A percentile compares a stretch with the other conserved stretches of the same genome.
Conservation (phyloP, 2,329 filamentous ascomycete species). For the Emericellopsis atlantica region DNA sequence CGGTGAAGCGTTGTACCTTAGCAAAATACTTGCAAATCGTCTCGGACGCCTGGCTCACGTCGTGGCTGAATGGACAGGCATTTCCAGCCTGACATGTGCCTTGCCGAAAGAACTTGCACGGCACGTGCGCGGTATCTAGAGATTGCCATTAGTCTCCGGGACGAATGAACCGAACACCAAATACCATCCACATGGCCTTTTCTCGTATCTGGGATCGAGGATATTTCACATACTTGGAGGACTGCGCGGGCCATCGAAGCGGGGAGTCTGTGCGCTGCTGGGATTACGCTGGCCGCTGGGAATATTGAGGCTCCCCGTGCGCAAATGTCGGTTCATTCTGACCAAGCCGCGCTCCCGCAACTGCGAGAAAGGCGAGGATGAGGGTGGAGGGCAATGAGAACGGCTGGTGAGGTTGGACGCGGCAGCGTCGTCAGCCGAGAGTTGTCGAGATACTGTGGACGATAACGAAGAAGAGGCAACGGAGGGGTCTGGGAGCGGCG, state of each 20-base stretch:
- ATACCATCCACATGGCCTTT: no score
- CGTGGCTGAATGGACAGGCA: constrained; percentile 93
- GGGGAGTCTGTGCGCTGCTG: constrained; percentile 13
- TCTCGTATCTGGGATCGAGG: not conserved
- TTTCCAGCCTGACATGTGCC: constrained; percentile 92
- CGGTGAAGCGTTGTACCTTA: constrained; percentile 50
- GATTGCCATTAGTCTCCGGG: not conserved
- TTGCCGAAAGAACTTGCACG: constrained; percentile 98
- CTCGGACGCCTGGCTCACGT: constrained; percentile 71
- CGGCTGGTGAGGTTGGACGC: not conserved
- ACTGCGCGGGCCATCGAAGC: constrained; percentile 49
- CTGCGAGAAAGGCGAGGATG: not conserved
- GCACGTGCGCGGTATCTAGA: constrained; percentile 87
- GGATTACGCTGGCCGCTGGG: constrained; percentile 13
- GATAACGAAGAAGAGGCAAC: not conserved
- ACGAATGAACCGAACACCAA: not conserved
- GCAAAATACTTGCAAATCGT: constrained; percentile 98
- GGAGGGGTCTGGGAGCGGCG: not conserved
- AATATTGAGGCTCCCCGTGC: constrained; percentile 45
- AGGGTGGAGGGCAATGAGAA: not conserved
- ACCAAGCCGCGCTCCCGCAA: no score
- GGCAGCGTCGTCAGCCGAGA: not conserved
- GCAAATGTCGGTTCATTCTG: constrained; percentile 35
- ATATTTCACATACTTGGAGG: constrained; percentile 42
- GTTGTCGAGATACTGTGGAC: not conserved